These are phyloP conservation scores for Lachancea quebecensis DNA, from an alignment of 805 yeast genomes.

Conservation along the genomic window DNA sequence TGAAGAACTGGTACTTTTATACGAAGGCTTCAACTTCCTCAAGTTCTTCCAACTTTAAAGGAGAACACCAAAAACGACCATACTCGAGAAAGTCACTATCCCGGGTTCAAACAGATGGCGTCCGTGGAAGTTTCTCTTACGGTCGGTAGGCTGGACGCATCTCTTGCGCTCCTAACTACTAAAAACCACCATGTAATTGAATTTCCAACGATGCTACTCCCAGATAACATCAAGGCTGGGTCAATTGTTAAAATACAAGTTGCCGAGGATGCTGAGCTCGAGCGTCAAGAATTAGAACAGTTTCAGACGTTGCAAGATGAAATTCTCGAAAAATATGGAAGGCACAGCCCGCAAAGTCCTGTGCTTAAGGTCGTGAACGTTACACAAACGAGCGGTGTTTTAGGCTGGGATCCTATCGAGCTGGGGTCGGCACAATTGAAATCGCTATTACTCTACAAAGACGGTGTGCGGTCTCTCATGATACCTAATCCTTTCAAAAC, in stretches of 20 bases:
- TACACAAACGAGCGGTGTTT: slow-evolving; percentile 90
- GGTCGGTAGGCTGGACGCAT: slow-evolving; percentile 93
- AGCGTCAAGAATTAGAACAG: slow-evolving; percentile 46
- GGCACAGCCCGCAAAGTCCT: slow-evolving; percentile 64
- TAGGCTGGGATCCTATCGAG: slow-evolving; percentile 87
- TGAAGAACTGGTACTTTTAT: too few species aligned
- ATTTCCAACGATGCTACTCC: slow-evolving; percentile 90
- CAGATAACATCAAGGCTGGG: slow-evolving; percentile 87
- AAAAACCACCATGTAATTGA: slow-evolving; percentile 91
- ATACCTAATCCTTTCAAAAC: slow-evolving; percentile 78
- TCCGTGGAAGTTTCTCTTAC: slow-evolving; percentile 81
- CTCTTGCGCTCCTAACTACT: slow-evolving; percentile 83
- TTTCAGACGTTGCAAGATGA: slow-evolving; percentile 67
- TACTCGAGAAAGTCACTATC: not conserved
- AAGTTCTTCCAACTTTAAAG: not conserved
- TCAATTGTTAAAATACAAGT: slow-evolving; percentile 82
- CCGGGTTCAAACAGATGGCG: slow-evolving; percentile 1
- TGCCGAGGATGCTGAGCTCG: slow-evolving; percentile 66
- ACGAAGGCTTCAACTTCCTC: not conserved
- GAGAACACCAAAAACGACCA: not conserved
- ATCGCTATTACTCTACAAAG: slow-evolving; percentile 67
- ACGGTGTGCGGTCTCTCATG: slow-evolving; percentile 55
- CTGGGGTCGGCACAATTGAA: slow-evolving; percentile 77
- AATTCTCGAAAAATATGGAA: slow-evolving; percentile 67
- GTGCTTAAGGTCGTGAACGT: slow-evolving; percentile 61